Base-by-base conservation (phyloP, 2,329 filamentous ascomycete species). In the Pseudocercospora macadamiae region DNA sequence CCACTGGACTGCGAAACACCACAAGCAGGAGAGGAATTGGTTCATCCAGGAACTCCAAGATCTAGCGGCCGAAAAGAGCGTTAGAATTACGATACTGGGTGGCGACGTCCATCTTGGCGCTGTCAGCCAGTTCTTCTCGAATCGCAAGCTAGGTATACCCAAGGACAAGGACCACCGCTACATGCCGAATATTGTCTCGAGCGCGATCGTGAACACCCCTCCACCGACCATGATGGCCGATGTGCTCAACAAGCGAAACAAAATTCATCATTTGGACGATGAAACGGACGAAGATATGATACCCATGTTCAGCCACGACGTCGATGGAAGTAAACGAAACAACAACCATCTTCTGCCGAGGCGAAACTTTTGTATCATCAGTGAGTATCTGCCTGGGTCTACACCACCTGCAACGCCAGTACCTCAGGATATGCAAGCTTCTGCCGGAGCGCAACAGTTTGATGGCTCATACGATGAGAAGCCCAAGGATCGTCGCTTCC, bases 261-360 rank as follows among this genome's bases (percentile, higher is more conserved):
- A 85, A 61, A 74, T 86, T 23, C 85, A 88, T 67, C 83, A 86
- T 67, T 75, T 88, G 49, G 84, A 88, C 68, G 73, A 76, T 0
- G 81, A 93, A 56, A 99, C 95, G 0, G 91, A 97, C 57, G 95
- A 99, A 75, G 87, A 91, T 74, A 96, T 99, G 90, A 95, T 97
- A 42, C 91, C 93, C 0, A 86, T 99, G 61, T 99, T 99, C 73
- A 85, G 83, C 1, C 86, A 91, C 57, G 95, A 96, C 64, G 91
- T 97, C 1, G 92, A 97, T 68, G 90, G 91, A 37, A 96, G 91
- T 74, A 82, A 87, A 18, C 85, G 95, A 62, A 97, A 96, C 75
- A 99, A 99, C 74, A 96, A 91, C 70, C 87, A 88, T 60, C 80
- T 99, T 1, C 80, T 97, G 8, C 93, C 93, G 18, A 89, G 95